These are phyloP conservation scores for Copromyces sp. DNA, from an alignment of 495 filamentous ascomycete genomes.

Conservation along the genomic window DNA sequence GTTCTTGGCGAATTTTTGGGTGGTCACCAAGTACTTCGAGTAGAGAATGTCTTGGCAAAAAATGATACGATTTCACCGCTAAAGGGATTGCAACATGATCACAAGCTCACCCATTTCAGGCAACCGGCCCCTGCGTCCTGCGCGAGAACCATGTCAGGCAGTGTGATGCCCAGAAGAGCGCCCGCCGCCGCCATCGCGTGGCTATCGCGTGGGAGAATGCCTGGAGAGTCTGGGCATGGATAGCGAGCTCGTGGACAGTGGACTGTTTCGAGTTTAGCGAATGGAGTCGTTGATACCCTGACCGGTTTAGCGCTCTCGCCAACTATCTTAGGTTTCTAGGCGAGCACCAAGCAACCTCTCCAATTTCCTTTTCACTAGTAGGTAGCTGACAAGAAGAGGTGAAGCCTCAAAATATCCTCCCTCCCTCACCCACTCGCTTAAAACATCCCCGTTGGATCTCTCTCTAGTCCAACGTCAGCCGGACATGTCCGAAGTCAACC, in stretches of 20 bases:
- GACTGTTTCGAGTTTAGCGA: not conserved
- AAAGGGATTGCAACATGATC: not conserved
- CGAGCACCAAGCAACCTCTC: not conserved
- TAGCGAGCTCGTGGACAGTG: not conserved
- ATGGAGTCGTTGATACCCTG: not conserved
- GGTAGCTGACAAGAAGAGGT: not conserved
- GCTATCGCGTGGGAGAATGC: not conserved
- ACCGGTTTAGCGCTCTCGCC: not conserved
- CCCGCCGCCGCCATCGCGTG: not conserved
- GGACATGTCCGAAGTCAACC: not conserved
- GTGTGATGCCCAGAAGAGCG: not conserved
- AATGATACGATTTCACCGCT: too few relatives aligned
- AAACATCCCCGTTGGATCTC: not conserved
- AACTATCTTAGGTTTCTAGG: not conserved
- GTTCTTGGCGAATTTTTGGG: too few relatives aligned
- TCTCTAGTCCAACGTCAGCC: not conserved
- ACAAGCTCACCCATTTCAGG: not conserved
- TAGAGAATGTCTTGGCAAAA: too few relatives aligned
- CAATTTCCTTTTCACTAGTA: not conserved
- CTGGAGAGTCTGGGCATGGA: not conserved
- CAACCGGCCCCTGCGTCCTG: not conserved
- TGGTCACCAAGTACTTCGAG: too few relatives aligned
- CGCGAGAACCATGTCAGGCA: not conserved
- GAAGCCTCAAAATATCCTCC: not conserved
- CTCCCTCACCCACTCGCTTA: not conserved